A percentile compares a stretch with the other conserved stretches of the same genome.
Evolutionary conservation across 2,329 filamentous ascomycete genomes (phyloP).

Genomic region (Aureobasidium sp.): DNA sequence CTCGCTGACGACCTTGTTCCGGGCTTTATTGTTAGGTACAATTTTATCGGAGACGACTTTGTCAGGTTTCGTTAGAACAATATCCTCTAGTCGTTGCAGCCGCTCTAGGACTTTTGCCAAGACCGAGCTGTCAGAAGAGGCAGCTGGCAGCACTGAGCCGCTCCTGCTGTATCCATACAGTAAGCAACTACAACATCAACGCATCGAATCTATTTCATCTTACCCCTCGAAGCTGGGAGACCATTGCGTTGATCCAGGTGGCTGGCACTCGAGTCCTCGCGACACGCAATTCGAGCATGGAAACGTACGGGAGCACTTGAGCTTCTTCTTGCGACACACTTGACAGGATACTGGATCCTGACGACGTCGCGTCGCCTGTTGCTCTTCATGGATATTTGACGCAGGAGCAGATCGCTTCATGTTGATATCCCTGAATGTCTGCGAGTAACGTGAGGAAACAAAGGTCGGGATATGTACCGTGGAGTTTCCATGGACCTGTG

Average conservation of each 20-base stretch:
- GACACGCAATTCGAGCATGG: conserved; percentile 25
- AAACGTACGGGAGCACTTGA: conserved; percentile 19
- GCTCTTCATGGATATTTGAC: neutral
- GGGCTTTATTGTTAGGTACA: neutral
- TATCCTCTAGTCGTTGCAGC: conserved; percentile 4
- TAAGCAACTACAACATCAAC: neutral
- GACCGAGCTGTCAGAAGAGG: neutral
- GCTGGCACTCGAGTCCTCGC: conserved; percentile 19
- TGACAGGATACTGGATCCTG: conserved; percentile 25
- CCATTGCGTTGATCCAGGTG: neutral
- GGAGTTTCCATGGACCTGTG: no score
- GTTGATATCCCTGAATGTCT: fast-evolving
- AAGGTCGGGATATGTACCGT: no score
- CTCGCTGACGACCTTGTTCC: neutral
- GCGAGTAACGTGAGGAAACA: no score
- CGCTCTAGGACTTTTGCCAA: conserved; percentile 2
- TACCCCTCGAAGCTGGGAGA: neutral
- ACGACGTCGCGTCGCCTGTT: conserved; percentile 17
- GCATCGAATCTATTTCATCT: neutral
- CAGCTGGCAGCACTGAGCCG: neutral
- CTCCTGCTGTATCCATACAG: neutral
- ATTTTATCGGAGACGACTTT: no score
- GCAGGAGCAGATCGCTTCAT: neutral
- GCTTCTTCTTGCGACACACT: conserved; percentile 21
- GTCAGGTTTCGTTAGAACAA: conserved; percentile 4